Base-by-base conservation (phyloP, 805 yeast genomes). In the Teunomyces funiuensis region DNA sequence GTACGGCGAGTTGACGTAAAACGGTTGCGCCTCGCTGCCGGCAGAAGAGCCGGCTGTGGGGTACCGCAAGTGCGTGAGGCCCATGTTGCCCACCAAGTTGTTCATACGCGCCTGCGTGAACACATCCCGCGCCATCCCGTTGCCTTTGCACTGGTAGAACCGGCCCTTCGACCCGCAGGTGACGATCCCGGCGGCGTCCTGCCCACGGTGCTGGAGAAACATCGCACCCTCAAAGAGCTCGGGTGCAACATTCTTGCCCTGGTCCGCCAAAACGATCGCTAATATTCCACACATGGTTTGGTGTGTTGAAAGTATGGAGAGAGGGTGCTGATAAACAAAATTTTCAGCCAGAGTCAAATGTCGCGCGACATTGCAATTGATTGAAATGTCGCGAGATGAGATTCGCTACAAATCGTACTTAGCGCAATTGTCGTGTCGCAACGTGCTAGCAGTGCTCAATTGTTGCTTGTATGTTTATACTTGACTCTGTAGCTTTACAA, bases 111-210 rank as follows among this genome's bases (percentile, higher is more conserved):
- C 66, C 61, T 82, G 86, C 34, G 96, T 88, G 79, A 93, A 93
- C 26, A 93, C 99, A 59, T 93, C 99, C 56, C 95, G 79, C 44
- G 96, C 98, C 96, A 93, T 88, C 51, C 99, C 99, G 64, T 89
- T 91, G 55, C 99, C 99, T 70, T 93, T 93, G 66, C 99, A 93
- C 69, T 91, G 98, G 69, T 88, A 90, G 44, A 93, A 77, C 45
- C 99, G 77, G 50, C 98, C 99, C 47, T 91, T 82, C 33, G 85
- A 73, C 41, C 97, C 98, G 63, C 97, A 88, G 6, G 99, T 93
- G 17, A 88, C 93, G 41, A 93, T 91, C 49, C 99, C 99, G n/a
- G 97, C 97, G 8, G 99, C 99, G 63, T 93, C 99, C 70, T 93
- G 99, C 34, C 99, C 99, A 60, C 99, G 79, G 61, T 93, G 99